Evolutionary conservation across 2,329 filamentous ascomycete genomes (phyloP).

Genomic region (Ceratocystis lukuohia): DNA sequence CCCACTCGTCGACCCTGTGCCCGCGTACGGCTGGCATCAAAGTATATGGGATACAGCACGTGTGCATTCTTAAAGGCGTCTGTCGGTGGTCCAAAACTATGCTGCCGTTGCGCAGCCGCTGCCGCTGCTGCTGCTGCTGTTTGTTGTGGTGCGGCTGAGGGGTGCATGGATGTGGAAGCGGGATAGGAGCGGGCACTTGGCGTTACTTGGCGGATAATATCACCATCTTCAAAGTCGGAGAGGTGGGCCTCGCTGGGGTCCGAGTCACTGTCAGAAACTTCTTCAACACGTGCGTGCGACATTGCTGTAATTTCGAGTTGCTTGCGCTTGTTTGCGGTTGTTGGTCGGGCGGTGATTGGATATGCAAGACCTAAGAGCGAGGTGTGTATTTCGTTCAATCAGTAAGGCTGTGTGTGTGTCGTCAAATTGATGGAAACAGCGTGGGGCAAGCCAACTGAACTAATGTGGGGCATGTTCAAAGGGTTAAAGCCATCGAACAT

Average conservation of each 20-base stretch:
- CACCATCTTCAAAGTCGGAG: conserved; percentile 45
- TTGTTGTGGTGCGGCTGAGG: conserved; percentile 22
- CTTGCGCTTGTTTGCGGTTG: conserved; percentile 11
- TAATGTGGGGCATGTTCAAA: neutral
- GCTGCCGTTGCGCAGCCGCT: neutral
- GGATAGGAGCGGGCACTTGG: neutral
- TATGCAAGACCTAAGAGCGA: conserved; percentile 13
- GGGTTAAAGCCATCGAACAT: neutral
- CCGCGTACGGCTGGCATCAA: conserved; percentile 62
- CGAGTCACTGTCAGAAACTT: conserved; percentile 74
- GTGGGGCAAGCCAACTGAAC: neutral
- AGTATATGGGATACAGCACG: conserved; percentile 92
- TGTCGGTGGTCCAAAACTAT: conserved; percentile 28
- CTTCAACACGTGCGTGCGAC: conserved; percentile 83
- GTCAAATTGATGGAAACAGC: neutral
- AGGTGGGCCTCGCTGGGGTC: conserved; percentile 85
- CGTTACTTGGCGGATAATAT: conserved; percentile 37
- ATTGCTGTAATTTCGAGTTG: conserved; percentile 32
- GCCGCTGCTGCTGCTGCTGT: neutral
- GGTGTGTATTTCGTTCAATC: neutral
- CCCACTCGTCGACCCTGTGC: conserved; percentile 71
- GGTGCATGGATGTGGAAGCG: conserved; percentile 22
- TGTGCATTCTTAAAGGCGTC: conserved; percentile 61
- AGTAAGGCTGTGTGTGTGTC: conserved; percentile 1
- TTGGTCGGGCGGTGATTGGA: neutral